Percentiles rank a stretch among this genome's conserved stretches.
Evolutionary conservation across 306 rosid species (phyloP).

Genomic region (Rosa lucieae): DNA sequence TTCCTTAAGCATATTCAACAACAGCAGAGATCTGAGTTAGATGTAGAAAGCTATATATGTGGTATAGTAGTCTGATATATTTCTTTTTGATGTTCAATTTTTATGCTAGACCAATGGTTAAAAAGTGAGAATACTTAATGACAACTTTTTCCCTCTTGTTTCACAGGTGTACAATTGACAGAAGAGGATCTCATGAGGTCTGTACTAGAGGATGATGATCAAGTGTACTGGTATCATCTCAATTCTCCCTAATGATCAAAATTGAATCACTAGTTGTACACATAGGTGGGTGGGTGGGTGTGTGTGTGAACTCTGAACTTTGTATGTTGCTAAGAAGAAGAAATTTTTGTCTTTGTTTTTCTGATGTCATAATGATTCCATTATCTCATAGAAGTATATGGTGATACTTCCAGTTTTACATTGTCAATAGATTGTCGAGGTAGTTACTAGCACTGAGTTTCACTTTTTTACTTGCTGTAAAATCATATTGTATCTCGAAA

Average conservation of each 20-base stretch:
- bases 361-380: no score
- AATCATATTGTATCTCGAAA: no score
- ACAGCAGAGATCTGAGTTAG: slow-evolving; percentile 55
- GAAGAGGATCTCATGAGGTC: slow-evolving; percentile 51
- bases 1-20: slow-evolving; percentile 52
- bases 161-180: slow-evolving; percentile 39
- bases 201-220: slow-evolving; percentile 50
- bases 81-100: slow-evolving; percentile 20
- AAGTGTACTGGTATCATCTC: slow-evolving; percentile 62
- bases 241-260: slow-evolving; percentile 25
- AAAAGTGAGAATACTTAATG: slow-evolving; percentile 17
- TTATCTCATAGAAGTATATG: neutral
- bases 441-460: no score
- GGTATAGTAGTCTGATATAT: slow-evolving; percentile 40
- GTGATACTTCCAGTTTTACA: no score
- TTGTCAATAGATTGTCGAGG: no score
- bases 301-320: no score
- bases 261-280: neutral
- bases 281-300: no score
- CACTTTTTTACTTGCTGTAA: no score
- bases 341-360: neutral
- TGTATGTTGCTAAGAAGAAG: neutral
- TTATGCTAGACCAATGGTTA: slow-evolving; percentile 17
- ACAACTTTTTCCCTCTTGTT: slow-evolving; percentile 17
- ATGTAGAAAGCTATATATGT: slow-evolving; percentile 39